phyloP scores from a whole-genome alignment of 352 stramenopile species.

The Phytophthora fragariaefolia region DNA sequence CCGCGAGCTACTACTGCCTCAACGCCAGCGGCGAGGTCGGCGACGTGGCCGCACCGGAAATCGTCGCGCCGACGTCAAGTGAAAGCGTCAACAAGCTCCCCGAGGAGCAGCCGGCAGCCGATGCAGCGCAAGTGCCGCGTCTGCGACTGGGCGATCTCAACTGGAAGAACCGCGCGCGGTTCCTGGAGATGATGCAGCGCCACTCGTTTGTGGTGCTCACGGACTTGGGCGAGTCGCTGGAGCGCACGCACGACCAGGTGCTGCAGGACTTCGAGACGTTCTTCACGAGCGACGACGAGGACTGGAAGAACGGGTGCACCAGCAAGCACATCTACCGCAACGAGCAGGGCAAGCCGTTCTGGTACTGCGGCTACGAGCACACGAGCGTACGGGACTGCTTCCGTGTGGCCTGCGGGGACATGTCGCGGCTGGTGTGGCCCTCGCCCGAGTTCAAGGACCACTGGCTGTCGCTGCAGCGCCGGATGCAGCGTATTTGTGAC shows the following conservation, averaged over 20 bases:
- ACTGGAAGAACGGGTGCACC: slow-evolving; percentile 50
- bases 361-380: slow-evolving; percentile 68
- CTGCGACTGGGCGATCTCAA: slow-evolving; percentile 52
- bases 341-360: slow-evolving; percentile 64
- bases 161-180: slow-evolving; percentile 54
- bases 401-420: slow-evolving; percentile 59
- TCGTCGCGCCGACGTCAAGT: slow-evolving; percentile 4
- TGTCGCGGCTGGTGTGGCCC: slow-evolving; percentile 56
- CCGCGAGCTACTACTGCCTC: slow-evolving; percentile 42
- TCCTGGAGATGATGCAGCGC: slow-evolving; percentile 60
- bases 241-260: slow-evolving; percentile 45
- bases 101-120: background rate
- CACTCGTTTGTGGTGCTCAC: slow-evolving; percentile 72
- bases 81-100: background rate
- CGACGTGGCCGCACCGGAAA: background rate
- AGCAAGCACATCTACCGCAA: slow-evolving; percentile 68
- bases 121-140: slow-evolving; percentile 41
- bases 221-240: slow-evolving; percentile 50
- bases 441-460: slow-evolving; percentile 45
- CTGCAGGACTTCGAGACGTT: slow-evolving; percentile 52
- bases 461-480: slow-evolving; percentile 49
- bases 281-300: slow-evolving; percentile 48
- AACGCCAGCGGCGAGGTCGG: slow-evolving; percentile 23
- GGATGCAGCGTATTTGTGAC: slow-evolving; percentile 62
- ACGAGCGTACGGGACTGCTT: slow-evolving; percentile 68